Conservation (phyloP, 2,329 filamentous ascomycete genomes). For the Sarocladium brachiariae region DNA sequence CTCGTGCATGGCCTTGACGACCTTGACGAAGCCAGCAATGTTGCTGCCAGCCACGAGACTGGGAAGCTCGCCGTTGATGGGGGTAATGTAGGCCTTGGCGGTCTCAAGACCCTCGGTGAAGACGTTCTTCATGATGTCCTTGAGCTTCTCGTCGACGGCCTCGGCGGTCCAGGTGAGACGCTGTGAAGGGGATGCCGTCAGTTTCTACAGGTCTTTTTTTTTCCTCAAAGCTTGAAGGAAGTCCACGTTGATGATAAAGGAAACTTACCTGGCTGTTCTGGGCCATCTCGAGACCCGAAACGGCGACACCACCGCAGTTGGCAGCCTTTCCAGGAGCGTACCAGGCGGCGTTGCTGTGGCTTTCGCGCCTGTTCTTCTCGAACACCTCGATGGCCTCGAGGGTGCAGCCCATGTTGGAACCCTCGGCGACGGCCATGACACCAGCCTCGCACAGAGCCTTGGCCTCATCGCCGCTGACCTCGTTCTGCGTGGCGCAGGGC, state of each 20-base stretch:
- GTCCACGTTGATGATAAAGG: background rate
- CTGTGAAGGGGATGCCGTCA: conserved; percentile 26
- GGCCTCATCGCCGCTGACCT: conserved; percentile 88
- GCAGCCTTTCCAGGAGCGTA: conserved; percentile 96
- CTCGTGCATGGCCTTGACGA: conserved; percentile 87
- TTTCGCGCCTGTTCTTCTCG: conserved; percentile 69
- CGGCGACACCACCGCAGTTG: conserved; percentile 95
- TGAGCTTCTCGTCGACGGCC: conserved; percentile 87
- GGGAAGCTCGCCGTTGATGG: conserved; percentile 76
- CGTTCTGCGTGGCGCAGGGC: conserved; percentile 94
- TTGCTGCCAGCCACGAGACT: conserved; percentile 90
- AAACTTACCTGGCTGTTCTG: conserved; percentile 66
- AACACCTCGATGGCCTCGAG: conserved; percentile 92
- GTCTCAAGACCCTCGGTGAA: conserved; percentile 87
- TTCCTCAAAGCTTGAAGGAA: background rate
- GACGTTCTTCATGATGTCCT: conserved; percentile 89
- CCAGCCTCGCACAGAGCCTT: conserved; percentile 67
- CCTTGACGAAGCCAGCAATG: conserved; percentile 97
- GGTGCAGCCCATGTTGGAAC: conserved; percentile 98
- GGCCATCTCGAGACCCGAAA: conserved; percentile 97
- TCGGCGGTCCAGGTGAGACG: conserved; percentile 79
- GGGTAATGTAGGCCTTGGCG: conserved; percentile 78
- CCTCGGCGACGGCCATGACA: conserved; percentile 83
- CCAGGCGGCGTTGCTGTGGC: conserved; percentile 66
- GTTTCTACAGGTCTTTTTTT: background rate